Evolutionary conservation across 805 yeast genomes (phyloP), one percentile per base, ranked within the genome.

Genomic region (Metschnikowia matae): DNA sequence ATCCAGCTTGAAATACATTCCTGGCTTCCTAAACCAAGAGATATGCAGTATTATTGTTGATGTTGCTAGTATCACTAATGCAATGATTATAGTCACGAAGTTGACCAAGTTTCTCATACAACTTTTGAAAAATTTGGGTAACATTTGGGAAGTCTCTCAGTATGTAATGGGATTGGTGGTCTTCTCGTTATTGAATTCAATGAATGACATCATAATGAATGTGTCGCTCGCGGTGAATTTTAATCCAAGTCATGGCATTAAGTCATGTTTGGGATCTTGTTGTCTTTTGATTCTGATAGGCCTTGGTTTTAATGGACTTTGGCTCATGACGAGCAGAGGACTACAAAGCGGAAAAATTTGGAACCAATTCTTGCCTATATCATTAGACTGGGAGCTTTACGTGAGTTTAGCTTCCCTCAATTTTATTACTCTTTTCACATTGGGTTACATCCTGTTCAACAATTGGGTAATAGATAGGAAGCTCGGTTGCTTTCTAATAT

Each of bases 251-350:
- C 58, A 69, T 14, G 83, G 83, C 0, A 61, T 80, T 7, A 76
- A 75, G 54, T 74, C 84, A 0, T 79, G 83, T 54, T 67, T 79
- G 50, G 84, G 84, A 1, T 75, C 84, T 1, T 82, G 83, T 0
- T 62, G 80, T 13, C 57, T 80, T 13, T 68, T 77, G 40, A 71
- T 77, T 7, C 62, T 79, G 52, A 60, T 79, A 17, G 84, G 84
- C 1, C 66, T 80, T 18, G 84, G 84, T 0, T 57, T 73, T 13
- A 78, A 78, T 58, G 75, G 80, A 1, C 34, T 66, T 3, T 54
- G 69, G 36, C 56, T 72, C 4, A 60, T 68, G 32, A 52, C 46
- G 46, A n/a, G 36, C 2, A 38, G 47, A 2, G 48, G 55, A 1
- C 35, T 57, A 1, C 36, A 49, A 18, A 31, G 40, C 20, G 46